Evolutionary conservation across 495 filamentous ascomycete species (phyloP).

Genomic region (Penicillium diatomitis): DNA sequence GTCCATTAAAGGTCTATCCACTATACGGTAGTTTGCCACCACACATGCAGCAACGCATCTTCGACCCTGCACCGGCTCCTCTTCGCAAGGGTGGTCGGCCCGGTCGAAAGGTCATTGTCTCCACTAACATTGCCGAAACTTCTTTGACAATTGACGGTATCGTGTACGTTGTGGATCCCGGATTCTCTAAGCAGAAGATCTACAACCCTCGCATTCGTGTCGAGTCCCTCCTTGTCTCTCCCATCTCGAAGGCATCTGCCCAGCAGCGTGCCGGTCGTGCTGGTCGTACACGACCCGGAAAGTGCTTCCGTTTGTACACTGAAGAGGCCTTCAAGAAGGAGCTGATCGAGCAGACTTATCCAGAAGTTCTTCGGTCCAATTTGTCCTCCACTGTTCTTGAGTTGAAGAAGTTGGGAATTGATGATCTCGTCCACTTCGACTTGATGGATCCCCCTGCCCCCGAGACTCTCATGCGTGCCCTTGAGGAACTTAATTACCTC

Average conservation of each 20-base stretch:
- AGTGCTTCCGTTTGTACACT: conserved; percentile 96
- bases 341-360: conserved; percentile 91
- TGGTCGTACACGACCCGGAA: conserved; percentile 93
- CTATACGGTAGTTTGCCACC: conserved; percentile 93
- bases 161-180: conserved; percentile 96
- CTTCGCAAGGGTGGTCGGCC: conserved; percentile 66
- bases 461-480: conserved; percentile 95
- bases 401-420: conserved; percentile 91
- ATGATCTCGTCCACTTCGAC: conserved; percentile 96
- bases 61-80: conserved; percentile 75
- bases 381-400: conserved; percentile 90
- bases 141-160: conserved; percentile 97
- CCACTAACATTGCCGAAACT: conserved; percentile 98
- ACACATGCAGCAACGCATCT: conserved; percentile 86
- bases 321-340: conserved; percentile 97
- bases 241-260: conserved; percentile 97
- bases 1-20: conserved; percentile 82
- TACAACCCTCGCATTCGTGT: conserved; percentile 96
- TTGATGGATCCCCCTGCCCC: conserved; percentile 98
- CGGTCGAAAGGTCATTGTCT: conserved; percentile 89
- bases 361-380: conserved; percentile 91
- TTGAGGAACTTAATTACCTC: conserved; percentile 96
- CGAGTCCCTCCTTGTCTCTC: conserved; percentile 89
- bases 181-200: conserved; percentile 99
- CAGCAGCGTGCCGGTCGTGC: conserved; percentile 97